These are phyloP conservation scores for Fraxinus floribunda DNA, from an alignment of 305 asterid genomes.

Conservation along the genomic window DNA sequence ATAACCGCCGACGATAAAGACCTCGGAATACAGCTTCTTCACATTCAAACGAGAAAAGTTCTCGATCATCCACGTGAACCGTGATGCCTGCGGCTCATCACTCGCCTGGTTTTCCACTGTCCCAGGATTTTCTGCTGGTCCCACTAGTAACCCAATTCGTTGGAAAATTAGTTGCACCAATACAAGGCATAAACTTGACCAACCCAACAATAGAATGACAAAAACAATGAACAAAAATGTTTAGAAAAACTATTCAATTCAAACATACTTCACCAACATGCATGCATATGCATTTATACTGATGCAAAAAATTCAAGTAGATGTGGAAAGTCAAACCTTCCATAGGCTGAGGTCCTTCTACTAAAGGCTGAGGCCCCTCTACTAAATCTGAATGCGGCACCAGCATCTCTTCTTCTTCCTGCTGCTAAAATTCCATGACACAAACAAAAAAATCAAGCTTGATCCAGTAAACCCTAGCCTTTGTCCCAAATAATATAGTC, in stretches of 20 bases:
- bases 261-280: conserved; percentile 16
- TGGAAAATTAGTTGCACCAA: background rate
- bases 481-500: conserved; percentile 14
- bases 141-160: conserved; percentile 33
- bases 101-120: conserved; percentile 70
- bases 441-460: conserved; percentile 16
- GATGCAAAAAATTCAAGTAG: conserved; percentile 5
- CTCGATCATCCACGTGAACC: conserved; percentile 82
- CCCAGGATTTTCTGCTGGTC: conserved; percentile 57
- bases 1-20: conserved; percentile 73
- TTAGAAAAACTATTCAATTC: background rate
- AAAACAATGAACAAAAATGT: background rate
- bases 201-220: conserved; percentile 6
- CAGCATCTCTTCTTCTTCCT: conserved; percentile 68
- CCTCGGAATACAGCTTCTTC: conserved; percentile 83
- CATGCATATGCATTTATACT: conserved; percentile 22
- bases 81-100: conserved; percentile 82
- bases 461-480: conserved; percentile 51
- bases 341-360: conserved; percentile 93
- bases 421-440: conserved; percentile 29
- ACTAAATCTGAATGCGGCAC: conserved; percentile 83
- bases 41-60: conserved; percentile 65
- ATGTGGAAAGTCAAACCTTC: conserved; percentile 53
- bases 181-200: background rate
- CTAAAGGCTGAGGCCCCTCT: conserved; percentile 87